Evolutionary conservation across 2,329 filamentous ascomycete species (phyloP), one percentile per base, ranked within the genome.

Genomic region (Berkeleyomyces basicola): DNA sequence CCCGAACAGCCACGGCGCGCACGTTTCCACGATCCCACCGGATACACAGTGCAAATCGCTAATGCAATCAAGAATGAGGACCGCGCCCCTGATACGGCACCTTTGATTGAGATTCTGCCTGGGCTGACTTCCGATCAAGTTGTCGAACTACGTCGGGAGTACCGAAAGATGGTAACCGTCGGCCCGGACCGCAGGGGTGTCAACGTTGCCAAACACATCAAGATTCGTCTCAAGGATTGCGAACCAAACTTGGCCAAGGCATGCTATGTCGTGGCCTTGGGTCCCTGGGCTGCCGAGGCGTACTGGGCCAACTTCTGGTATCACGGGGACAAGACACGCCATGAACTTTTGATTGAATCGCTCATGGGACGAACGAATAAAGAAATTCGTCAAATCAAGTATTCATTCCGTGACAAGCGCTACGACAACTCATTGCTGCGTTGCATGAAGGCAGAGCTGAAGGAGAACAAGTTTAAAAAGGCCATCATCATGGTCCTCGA

Each of bases 271-370:
- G 91, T 89, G 2, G 90, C 92, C 0, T 81, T 97, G 0, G 93
- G 93, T 7, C 81, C 82, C 61, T 97, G 90, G 85, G 93, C 96
- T 75, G 86, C 85, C 68, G 93, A 99, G 72, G 89, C 90, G 0
- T 96, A 96, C 78, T 99, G 93, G 91, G 90, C 92, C 65, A 97
- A 96, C 72, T 96, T 90, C 73, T 97, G 90, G 85, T 97, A 96
- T 74, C 92, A 96, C 71, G 85, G 86, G 44, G 87, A 92, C 72
- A 88, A 86, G 69, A 88, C 85, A 6, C 82, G 90, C 2, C 83
- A 91, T 4, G 92, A 97, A 73, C 79, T 99, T 43, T 81, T 99
- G 61, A 96, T 97, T 68, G 93, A 99, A 74, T 83, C 85, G 4
- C 80, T 99, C 23, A 95, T 96, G 84, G 93, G 93, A 0, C 83